Percentiles rank a stretch among this genome's conserved stretches.
phyloP scores from a whole-genome alignment of 148 eudicot species.

The Rhododendron ferrugineum region DNA sequence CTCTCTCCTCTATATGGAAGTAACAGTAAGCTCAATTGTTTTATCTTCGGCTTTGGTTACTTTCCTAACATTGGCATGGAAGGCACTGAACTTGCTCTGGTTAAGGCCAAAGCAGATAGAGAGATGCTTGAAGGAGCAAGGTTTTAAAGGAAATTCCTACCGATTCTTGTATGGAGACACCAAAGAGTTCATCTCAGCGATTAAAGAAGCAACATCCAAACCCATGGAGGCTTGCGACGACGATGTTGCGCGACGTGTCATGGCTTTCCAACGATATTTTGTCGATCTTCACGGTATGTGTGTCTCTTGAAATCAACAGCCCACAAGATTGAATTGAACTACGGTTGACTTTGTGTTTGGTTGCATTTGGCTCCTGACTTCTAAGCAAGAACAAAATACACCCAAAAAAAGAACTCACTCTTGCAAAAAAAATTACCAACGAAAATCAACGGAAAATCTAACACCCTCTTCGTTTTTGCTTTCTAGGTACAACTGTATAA shows the following conservation, averaged over 20 bases:
- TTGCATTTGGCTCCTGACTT: too few relatives aligned
- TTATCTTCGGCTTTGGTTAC: not conserved
- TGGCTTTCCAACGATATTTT: not conserved
- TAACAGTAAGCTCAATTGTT: not conserved
- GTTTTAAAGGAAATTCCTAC: conserved; percentile 32
- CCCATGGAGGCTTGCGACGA: not conserved
- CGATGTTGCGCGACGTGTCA: not conserved
- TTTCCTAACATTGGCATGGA: not conserved
- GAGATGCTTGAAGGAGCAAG: conserved; percentile 26
- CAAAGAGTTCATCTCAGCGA: conserved; percentile 12
- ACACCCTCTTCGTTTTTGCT: too few relatives aligned
- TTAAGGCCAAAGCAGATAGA: conserved; percentile 27
- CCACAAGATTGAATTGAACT: not conserved
- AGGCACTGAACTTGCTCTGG: conserved; percentile 21
- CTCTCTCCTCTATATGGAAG: not conserved
- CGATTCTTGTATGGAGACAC: conserved; percentile 25
- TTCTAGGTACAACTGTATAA: too few relatives aligned
- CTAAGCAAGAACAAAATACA: too few relatives aligned
- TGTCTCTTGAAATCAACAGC: not conserved
- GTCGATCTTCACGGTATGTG: not conserved
- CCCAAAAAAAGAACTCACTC: too few relatives aligned
- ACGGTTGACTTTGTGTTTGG: too few relatives aligned
- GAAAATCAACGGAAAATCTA: too few relatives aligned
- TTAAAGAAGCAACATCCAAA: not conserved
- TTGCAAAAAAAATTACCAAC: too few relatives aligned